Base-by-base conservation (phyloP, 192 early-diverging fungal species). In the Ambispora gerdemannii region DNA sequence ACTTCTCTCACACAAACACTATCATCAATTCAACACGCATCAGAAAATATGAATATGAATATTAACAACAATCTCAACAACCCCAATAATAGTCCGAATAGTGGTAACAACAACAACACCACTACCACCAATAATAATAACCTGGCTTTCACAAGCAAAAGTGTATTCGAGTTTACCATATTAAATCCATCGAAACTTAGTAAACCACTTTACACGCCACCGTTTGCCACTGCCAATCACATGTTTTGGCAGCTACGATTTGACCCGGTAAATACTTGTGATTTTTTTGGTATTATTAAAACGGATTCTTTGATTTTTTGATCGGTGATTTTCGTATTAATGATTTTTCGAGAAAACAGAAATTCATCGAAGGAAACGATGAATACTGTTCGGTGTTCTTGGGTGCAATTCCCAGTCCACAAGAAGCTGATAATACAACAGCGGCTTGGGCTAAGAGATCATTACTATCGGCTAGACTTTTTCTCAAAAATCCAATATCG, bases 201-300 rank as follows among this genome's bases (percentile, higher is more conserved):
- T 7, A 56, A 56, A 56, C 53, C 53, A 24, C 53, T 56, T 27
- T 56, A 56, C 20, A 56, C 53, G 27, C 53, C 53, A 56, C 53
- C 53, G 7, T 56, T 56, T 27, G 53, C 53, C 19, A 56, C 53
- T 56, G 53, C 53, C 7, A 24, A n/a, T 24, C 53, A 56, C 27
- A 56, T 56, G 53, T 56, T 56, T 56, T 56, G 53, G 53, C 53
- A 56, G 20, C 27, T 56, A 7, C 53, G 53, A 7, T 56, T 56
- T 56, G 53, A 56, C 27, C 53, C 53, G 53, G 53, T 56, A 56
- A 6, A 20, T 7, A 13, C 20, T 13, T 7, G 4, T 13, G 6
- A 24, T 27, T 56, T n/a, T 4, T 56, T 56, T 24, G 53, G 6
- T 43, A n/a, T n/a, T 6, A 43, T 43, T 43, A 15, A 27, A 56